These are phyloP conservation scores for Dendrocalamus sinicus DNA, from an alignment of 176 grass and related monocot species.

Conservation along the genomic window DNA sequence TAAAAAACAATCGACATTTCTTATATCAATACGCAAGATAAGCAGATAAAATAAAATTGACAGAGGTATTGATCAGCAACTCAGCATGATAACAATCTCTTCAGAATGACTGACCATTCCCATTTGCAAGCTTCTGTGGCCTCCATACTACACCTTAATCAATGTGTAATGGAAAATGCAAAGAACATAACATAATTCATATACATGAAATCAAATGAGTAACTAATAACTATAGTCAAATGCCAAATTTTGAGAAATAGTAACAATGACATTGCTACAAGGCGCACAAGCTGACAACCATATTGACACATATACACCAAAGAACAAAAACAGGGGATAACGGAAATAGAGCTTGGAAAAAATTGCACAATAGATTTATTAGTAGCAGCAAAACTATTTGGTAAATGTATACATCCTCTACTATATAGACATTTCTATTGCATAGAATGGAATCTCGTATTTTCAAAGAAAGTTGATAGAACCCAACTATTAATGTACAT, in stretches of 20 bases:
- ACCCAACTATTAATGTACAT: slow-evolving; percentile 11
- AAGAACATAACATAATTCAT: background rate
- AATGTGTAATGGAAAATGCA: background rate
- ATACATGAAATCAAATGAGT: background rate
- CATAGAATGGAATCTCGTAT: background rate
- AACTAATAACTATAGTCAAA: background rate
- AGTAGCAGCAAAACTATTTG: background rate
- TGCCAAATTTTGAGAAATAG: background rate
- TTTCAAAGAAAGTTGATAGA: background rate
- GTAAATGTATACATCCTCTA: background rate
- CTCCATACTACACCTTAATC: background rate
- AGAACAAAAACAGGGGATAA: background rate
- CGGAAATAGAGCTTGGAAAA: background rate
- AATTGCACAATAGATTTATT: background rate
- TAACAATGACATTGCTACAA: background rate
- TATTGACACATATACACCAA: slow-evolving; percentile 5
- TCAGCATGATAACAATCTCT: background rate
- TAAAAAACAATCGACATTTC: background rate
- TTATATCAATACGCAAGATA: background rate
- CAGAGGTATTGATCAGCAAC: background rate
- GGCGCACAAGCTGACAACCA: background rate
- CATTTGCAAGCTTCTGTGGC: background rate
- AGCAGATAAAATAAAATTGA: background rate
- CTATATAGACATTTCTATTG: background rate
- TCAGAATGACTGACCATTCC: background rate